These are phyloP conservation scores for Komagataella populi DNA, from an alignment of 805 yeast genomes.

Conservation along the genomic window DNA sequence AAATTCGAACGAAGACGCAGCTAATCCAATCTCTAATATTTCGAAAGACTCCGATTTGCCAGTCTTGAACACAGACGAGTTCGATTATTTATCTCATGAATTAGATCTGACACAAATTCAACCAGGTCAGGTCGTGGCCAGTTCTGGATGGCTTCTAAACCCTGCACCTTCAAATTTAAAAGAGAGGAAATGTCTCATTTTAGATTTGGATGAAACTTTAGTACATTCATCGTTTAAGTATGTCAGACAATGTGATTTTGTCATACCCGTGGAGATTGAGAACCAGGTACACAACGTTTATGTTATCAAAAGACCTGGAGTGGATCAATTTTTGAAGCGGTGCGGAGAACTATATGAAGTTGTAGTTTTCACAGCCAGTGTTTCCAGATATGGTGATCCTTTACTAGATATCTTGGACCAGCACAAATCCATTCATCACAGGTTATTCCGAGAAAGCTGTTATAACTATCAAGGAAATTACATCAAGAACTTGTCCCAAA, in stretches of 20 bases:
- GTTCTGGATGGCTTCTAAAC: conserved; percentile 54
- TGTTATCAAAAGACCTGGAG: conserved; percentile 96
- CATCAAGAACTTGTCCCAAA: conserved; percentile 84
- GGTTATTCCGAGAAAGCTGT: conserved; percentile 91
- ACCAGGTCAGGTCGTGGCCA: conserved; percentile 56
- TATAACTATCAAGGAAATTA: conserved; percentile 89
- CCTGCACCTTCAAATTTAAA: conserved; percentile 33
- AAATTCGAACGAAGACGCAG: not conserved
- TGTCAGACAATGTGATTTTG: conserved; percentile 87
- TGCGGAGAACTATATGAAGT: conserved; percentile 88
- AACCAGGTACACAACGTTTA: conserved; percentile 86
- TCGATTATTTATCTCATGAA: conserved; percentile 18
- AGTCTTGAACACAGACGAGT: conserved; percentile 2
- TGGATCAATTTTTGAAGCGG: conserved; percentile 74
- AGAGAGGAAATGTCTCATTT: conserved; percentile 71
- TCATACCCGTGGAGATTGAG: conserved; percentile 94
- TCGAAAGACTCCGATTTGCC: conserved; percentile 3
- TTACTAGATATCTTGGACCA: conserved; percentile 76
- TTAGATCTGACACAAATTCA: conserved; percentile 53
- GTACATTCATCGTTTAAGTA: conserved; percentile 93
- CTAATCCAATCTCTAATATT: conserved; percentile 1
- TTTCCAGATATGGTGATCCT: conserved; percentile 93
- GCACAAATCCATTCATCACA: conserved; percentile 68
- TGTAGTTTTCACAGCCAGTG: conserved; percentile 95
- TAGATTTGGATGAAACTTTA: conserved; percentile 91